A percentile compares a stretch with the other conserved stretches of the same genome.
phyloP scores from a whole-genome alignment of 495 filamentous ascomycete genomes.

The Trichocladium uniseriatum region DNA sequence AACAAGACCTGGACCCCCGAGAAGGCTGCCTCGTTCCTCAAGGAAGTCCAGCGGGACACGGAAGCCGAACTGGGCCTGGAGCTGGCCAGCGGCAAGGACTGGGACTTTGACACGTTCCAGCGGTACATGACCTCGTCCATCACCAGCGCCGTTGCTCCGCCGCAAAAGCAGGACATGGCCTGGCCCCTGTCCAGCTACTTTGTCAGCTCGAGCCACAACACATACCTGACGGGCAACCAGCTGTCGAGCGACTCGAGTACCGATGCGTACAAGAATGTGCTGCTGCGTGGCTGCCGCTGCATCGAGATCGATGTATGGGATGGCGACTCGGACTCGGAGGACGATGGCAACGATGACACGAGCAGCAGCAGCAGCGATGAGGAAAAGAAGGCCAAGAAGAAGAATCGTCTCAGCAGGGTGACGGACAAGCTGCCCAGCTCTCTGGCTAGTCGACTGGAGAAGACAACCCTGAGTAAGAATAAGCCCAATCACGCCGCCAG shows the following conservation, averaged over 20 bases:
- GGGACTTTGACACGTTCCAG: slow-evolving; percentile 45
- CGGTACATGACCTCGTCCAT: slow-evolving; percentile 51
- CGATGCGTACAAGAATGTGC: slow-evolving; percentile 74
- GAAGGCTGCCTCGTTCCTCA: slow-evolving; percentile 30
- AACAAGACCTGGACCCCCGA: slow-evolving; percentile 30
- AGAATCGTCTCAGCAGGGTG: slow-evolving; percentile 14
- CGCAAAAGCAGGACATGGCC: slow-evolving; percentile 40
- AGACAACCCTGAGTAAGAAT: slow-evolving; percentile 33
- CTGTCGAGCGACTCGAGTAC: slow-evolving; percentile 73
- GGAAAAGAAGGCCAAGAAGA: slow-evolving; percentile 10
- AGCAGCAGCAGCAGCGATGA: slow-evolving; percentile 16
- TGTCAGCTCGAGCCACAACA: slow-evolving; percentile 90
- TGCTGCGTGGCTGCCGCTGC: slow-evolving; percentile 77
- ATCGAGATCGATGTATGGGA: slow-evolving; percentile 97
- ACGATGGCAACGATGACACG: slow-evolving; percentile 20
- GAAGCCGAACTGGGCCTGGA: slow-evolving; percentile 20
- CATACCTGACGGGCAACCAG: slow-evolving; percentile 88
- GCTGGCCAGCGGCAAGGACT: slow-evolving; percentile 10
- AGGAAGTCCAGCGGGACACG: slow-evolving; percentile 28
- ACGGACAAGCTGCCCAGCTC: slow-evolving; percentile 33
- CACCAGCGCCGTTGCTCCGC: slow-evolving; percentile 37
- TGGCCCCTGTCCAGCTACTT: slow-evolving; percentile 80
- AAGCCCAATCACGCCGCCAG: slow-evolving; percentile 13
- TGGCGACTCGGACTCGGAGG: slow-evolving; percentile 43
- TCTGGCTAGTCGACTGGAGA: slow-evolving; percentile 30